Conservation (phyloP, 2,329 filamentous ascomycete species). For the Colletotrichum sansevieriae region DNA sequence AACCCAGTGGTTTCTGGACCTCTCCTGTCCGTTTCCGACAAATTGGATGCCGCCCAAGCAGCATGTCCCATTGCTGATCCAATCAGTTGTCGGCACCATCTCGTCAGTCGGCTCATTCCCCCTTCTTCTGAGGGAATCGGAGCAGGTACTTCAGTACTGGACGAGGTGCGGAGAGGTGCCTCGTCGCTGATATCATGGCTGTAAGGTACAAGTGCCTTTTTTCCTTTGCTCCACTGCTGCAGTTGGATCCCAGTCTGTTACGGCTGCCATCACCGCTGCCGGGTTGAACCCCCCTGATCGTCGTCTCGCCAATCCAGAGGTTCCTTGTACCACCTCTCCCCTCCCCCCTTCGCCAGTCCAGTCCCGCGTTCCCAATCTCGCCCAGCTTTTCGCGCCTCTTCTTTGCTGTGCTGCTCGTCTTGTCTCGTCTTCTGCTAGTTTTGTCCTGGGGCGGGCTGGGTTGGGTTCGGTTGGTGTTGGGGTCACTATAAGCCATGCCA, state of each 20-base stretch:
- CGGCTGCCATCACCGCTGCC: slow-evolving; percentile 31
- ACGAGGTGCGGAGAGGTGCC: no score
- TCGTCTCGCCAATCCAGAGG: slow-evolving; percentile 35
- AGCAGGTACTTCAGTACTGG: no score
- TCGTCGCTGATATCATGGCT: not conserved
- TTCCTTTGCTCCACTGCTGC: not conserved
- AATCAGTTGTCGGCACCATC: slow-evolving; percentile 17
- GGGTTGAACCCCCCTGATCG: slow-evolving; percentile 26
- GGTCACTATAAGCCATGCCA: not conserved
- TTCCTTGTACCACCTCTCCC: not conserved
- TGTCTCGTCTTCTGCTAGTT: slow-evolving; percentile 10
- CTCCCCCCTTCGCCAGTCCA: not conserved
- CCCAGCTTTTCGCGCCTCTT: slow-evolving; percentile 11
- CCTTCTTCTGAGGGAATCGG: no score
- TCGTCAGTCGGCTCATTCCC: not conserved
- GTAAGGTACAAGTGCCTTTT: not conserved
- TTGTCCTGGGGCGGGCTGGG: not conserved
- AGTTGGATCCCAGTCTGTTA: slow-evolving; percentile 23
- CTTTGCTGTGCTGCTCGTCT: slow-evolving; percentile 18
- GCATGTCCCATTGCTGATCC: slow-evolving; percentile 23
- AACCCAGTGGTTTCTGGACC: slow-evolving; percentile 12
- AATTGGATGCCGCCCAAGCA: slow-evolving; percentile 10
- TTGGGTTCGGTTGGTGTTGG: not conserved
- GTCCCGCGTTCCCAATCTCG: not conserved
- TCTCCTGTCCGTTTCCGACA: not conserved